These are phyloP conservation scores for Ballota nigra DNA, from an alignment of 257 asterid genomes.

Conservation along the genomic window DNA sequence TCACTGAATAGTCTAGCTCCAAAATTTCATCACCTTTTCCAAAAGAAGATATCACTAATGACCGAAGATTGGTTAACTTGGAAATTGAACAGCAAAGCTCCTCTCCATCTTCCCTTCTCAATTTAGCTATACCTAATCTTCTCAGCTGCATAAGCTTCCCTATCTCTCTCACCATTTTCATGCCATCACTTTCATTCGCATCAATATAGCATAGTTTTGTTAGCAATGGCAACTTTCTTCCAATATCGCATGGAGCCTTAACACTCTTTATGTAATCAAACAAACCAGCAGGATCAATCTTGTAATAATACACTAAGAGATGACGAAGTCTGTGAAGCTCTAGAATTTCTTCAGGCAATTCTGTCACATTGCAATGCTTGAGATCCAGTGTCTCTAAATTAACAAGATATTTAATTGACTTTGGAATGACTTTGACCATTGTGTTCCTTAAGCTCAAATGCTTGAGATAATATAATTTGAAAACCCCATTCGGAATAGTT, in stretches of 20 bases:
- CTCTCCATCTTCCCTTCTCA: conserved; percentile 32
- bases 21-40: conserved; percentile 2
- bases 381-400: not conserved
- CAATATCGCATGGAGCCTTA: not conserved
- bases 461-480: not conserved
- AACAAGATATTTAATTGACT: not conserved
- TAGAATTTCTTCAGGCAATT: not conserved
- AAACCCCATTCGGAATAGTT: not conserved
- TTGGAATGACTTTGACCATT: not conserved
- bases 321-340: not conserved
- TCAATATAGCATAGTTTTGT: not conserved
- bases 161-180: not conserved
- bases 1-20: not conserved
- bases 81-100: conserved; percentile 30
- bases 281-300: not conserved
- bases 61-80: conserved; percentile 6
- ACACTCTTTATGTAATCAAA: not conserved
- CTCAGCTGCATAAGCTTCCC: conserved; percentile 27
- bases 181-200: not conserved
- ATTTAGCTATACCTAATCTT: conserved; percentile 16
- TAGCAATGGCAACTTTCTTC: not conserved
- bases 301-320: not conserved
- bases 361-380: not conserved
- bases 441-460: not conserved
- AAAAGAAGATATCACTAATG: not conserved